phyloP scores from a whole-genome alignment of 2,329 filamentous ascomycete genomes.

The Xylariaceae sp. region DNA sequence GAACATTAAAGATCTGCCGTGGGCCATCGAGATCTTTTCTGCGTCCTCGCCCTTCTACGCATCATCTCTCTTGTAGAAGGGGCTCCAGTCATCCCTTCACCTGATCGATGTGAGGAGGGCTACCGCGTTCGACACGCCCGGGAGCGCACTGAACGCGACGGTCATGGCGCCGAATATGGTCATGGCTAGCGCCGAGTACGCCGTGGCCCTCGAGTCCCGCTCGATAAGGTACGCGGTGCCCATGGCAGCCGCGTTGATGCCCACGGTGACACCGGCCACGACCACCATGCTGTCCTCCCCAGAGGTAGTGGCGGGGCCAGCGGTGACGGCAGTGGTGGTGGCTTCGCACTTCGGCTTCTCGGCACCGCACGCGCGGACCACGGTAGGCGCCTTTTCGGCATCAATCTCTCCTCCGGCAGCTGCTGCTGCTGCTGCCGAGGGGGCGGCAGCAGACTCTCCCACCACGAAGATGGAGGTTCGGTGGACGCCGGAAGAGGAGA shows the following conservation, averaged over 20 bases:
- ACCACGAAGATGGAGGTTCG: not conserved
- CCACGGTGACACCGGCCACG: conserved; percentile 44
- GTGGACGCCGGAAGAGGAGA: too few relatives aligned
- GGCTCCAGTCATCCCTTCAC: conserved; percentile 8
- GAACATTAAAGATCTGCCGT: too few relatives aligned
- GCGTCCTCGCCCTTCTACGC: too few relatives aligned
- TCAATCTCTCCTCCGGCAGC: not conserved
- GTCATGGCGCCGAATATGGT: conserved; percentile 49
- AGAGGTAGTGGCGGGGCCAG: not conserved
- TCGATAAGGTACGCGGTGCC: conserved; percentile 52
- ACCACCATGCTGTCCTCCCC: conserved; percentile 27
- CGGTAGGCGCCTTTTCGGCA: too few relatives aligned
- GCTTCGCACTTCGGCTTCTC: too few relatives aligned
- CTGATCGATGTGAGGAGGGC: conserved; percentile 22
- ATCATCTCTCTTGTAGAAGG: too few relatives aligned
- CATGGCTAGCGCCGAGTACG: conserved; percentile 51
- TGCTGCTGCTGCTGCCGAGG: not conserved
- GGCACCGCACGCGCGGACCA: too few relatives aligned
- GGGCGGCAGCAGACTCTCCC: not conserved
- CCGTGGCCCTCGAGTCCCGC: conserved; percentile 41
- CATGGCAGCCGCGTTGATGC: conserved; percentile 54
- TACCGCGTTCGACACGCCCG: conserved; percentile 35
- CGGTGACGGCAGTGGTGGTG: too few relatives aligned
- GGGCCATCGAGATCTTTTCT: too few relatives aligned
- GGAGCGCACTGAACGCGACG: conserved; percentile 44